Evolutionary conservation across 2,329 filamentous ascomycete genomes (phyloP).

Genomic region (Pseudopithomyces chartarum): DNA sequence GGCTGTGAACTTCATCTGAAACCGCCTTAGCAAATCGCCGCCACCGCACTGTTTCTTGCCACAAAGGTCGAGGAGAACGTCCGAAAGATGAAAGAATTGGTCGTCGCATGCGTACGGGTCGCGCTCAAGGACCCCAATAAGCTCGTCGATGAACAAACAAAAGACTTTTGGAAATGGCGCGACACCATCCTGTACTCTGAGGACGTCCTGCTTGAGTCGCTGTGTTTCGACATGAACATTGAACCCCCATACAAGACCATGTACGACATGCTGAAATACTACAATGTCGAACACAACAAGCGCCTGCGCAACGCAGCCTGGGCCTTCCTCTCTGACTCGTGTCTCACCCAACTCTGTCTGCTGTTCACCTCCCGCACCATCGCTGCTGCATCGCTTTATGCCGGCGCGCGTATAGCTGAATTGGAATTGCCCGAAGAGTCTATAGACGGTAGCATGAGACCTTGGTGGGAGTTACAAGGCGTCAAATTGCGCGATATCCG

Average conservation of each 20-base stretch:
- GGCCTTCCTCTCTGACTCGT: conserved; percentile 92
- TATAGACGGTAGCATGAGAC: conserved; percentile 58
- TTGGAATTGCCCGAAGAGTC: conserved; percentile 71
- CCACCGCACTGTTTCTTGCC: conserved; percentile 88
- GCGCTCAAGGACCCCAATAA: conserved; percentile 93
- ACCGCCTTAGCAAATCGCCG: conserved; percentile 71
- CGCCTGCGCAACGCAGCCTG: conserved; percentile 82
- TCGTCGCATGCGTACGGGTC: conserved; percentile 90
- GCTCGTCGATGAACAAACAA: conserved; percentile 92
- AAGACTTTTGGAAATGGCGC: conserved; percentile 97
- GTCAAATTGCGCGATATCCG: conserved; percentile 73
- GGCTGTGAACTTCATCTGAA: conserved; percentile 11
- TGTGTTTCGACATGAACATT: conserved; percentile 93
- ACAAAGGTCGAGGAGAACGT: conserved; percentile 98
- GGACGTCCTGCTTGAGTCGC: conserved; percentile 85
- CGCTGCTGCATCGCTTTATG: conserved; percentile 84
- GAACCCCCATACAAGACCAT: conserved; percentile 86
- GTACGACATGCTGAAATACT: conserved; percentile 77
- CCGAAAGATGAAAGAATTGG: conserved; percentile 91
- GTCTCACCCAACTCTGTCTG: conserved; percentile 81
- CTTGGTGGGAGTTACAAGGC: conserved; percentile 86
- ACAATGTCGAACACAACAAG: conserved; percentile 79
- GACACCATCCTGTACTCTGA: conserved; percentile 93
- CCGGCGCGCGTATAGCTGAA: conserved; percentile 75
- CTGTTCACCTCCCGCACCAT: conserved; percentile 80